Evolutionary conservation across 2,329 filamentous ascomycete species (phyloP).

Genomic region (Macroventuria anomochaeta): DNA sequence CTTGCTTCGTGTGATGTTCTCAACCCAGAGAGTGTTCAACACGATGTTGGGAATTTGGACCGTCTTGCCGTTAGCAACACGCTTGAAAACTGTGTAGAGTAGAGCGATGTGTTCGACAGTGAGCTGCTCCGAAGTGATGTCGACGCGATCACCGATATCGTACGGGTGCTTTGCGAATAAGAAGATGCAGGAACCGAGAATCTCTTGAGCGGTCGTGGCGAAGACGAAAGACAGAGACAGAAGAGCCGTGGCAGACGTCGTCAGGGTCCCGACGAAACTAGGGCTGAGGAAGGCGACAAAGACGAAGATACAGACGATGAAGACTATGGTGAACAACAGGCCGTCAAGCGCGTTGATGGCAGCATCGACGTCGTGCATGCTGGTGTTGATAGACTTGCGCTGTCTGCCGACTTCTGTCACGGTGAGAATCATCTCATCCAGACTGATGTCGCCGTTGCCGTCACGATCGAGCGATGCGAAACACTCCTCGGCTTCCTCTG

Average conservation of each 20-base stretch:
- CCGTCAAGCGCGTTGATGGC: conserved; percentile 90
- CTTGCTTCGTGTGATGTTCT: conserved; percentile 89
- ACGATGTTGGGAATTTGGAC: conserved; percentile 88
- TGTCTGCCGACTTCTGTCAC: conserved; percentile 83
- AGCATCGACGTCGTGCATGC: conserved; percentile 97
- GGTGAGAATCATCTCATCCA: conserved; percentile 94
- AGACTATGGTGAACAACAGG: conserved; percentile 79
- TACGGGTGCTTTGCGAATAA: conserved; percentile 98
- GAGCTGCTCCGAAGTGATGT: conserved; percentile 73
- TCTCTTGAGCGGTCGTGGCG: conserved; percentile 87
- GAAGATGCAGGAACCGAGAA: conserved; percentile 98
- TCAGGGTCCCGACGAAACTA: conserved; percentile 82
- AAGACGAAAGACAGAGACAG: conserved; percentile 98
- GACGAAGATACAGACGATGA: conserved; percentile 81
- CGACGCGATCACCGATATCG: conserved; percentile 93
- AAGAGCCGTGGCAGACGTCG: conserved; percentile 88
- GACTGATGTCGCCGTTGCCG: conserved; percentile 88
- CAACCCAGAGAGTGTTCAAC: conserved; percentile 91
- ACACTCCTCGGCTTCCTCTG: conserved; percentile 81
- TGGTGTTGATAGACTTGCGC: conserved; percentile 85
- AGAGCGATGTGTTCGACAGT: conserved; percentile 94
- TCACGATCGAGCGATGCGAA: conserved; percentile 84
- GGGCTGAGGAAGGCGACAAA: conserved; percentile 91
- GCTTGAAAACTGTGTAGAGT: conserved; percentile 89
- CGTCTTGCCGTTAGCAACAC: conserved; percentile 80